A percentile compares a stretch with the other conserved stretches of the same genome.
Conservation (phyloP, 371 early-diverging fungal genomes). For the Lichtheimia corymbifera region DNA sequence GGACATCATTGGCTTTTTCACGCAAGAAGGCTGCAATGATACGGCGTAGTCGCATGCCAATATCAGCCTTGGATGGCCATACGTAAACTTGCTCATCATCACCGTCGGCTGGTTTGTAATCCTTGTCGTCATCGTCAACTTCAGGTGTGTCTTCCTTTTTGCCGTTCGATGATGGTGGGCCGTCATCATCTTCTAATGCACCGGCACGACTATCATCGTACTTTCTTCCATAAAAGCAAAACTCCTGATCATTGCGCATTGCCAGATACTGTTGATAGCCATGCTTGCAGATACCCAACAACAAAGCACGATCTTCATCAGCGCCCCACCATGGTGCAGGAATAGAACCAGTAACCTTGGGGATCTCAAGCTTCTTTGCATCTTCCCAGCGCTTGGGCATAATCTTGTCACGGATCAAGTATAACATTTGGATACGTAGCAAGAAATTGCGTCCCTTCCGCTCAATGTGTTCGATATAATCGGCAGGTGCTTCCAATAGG, state of each 20-base stretch:
- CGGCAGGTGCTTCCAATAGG: conserved; percentile 67
- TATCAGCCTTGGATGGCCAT: conserved; percentile 75
- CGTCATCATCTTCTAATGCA: conserved; percentile 35
- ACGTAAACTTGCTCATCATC: conserved; percentile 30
- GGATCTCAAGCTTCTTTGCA: conserved; percentile 47
- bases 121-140: conserved; percentile 18
- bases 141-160: conserved; percentile 14
- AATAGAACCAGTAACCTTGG: conserved; percentile 59
- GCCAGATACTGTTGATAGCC: conserved; percentile 77
- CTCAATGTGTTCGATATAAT: conserved; percentile 74
- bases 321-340: conserved; percentile 85
- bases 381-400: conserved; percentile 53
- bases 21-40: conserved; percentile 72
- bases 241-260: conserved; percentile 70
- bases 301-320: conserved; percentile 79
- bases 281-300: conserved; percentile 78
- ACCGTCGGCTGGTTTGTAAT: conserved; percentile 12
- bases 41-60: conserved; percentile 73
- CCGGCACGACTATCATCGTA: conserved; percentile 54
- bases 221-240: conserved; percentile 64
- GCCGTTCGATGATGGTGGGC: conserved; percentile 11
- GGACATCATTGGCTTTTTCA: conserved; percentile 54
- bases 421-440: conserved; percentile 74
- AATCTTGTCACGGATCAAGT: conserved; percentile 70
- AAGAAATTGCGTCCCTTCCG: conserved; percentile 75